Conservation (phyloP, 2,329 filamentous ascomycete genomes). For the Pseudogymnoascus pannorum region DNA sequence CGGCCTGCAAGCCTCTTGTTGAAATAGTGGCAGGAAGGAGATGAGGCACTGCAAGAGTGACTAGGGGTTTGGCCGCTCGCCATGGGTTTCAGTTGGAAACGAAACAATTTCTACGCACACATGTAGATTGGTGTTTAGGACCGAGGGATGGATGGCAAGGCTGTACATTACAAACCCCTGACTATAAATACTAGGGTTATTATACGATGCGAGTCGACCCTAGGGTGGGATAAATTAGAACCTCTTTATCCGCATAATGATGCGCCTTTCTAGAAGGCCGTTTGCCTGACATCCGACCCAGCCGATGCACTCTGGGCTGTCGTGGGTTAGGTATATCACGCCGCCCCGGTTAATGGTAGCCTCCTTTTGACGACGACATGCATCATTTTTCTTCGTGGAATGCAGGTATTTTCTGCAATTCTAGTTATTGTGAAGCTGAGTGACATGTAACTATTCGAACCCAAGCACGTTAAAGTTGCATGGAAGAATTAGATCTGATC, state of each 20-base stretch:
- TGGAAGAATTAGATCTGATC: background rate
- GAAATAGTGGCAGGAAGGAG: background rate
- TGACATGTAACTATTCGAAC: background rate
- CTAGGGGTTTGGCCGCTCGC: background rate
- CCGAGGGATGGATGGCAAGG: background rate
- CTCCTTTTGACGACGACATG: background rate
- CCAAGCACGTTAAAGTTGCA: background rate
- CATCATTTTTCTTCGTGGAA: background rate
- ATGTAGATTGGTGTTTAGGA: background rate
- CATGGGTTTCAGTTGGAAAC: conserved; percentile 5
- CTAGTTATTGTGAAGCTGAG: background rate
- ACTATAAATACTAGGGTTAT: conserved; percentile 5
- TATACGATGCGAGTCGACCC: background rate
- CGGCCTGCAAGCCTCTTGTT: background rate
- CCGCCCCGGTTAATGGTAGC: conserved; percentile 4
- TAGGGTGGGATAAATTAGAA: background rate
- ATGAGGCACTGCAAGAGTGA: background rate
- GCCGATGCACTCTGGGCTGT: conserved; percentile 5
- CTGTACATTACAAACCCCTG: background rate
- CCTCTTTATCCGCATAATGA: background rate
- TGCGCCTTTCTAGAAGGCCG: conserved; percentile 1
- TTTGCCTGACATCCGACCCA: conserved; percentile 7
- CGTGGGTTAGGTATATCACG: conserved; percentile 2
- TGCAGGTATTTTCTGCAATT: background rate
- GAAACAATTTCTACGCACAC: background rate